These are phyloP conservation scores for Amphibolis antarctica DNA, from an alignment of 106 monocot genomes.

Conservation along the genomic window DNA sequence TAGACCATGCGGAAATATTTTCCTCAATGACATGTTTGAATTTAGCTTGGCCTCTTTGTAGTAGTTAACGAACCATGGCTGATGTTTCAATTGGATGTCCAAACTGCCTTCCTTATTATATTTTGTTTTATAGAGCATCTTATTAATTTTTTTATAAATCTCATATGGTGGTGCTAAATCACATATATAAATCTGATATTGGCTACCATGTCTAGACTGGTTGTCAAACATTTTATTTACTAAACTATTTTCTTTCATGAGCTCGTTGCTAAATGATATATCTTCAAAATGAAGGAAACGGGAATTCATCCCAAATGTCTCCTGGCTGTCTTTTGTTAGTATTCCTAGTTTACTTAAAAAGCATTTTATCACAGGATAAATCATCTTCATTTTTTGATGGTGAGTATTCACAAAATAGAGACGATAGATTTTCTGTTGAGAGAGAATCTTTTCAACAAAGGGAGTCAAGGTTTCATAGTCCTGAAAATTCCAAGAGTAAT, in stretches of 20 bases:
- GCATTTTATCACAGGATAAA: conserved; percentile 61
- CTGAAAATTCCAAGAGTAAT: conserved; percentile 35
- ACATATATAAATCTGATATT: no score
- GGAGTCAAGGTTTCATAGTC: conserved; percentile 34
- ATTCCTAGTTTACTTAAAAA: conserved; percentile 14
- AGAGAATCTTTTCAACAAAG: conserved; percentile 32
- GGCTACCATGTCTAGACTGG: no score
- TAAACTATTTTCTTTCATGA: background rate
- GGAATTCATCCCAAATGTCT: background rate
- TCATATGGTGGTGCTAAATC: no score
- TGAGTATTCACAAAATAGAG: conserved; percentile 27
- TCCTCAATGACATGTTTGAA: no score
- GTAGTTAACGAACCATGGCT: no score
- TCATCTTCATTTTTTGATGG: conserved; percentile 37
- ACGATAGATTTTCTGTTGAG: conserved; percentile 27
- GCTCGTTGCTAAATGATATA: background rate
- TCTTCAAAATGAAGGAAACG: background rate
- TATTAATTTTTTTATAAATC: no score
- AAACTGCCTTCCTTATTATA: no score
- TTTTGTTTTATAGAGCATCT: no score
- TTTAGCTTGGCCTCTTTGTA: no score
- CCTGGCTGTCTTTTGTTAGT: background rate
- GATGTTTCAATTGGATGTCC: no score
- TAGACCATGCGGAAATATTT: no score
- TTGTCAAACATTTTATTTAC: no score